phyloP scores from a whole-genome alignment of 2,329 filamentous ascomycete genomes.

The Monilinia aucupariae region DNA sequence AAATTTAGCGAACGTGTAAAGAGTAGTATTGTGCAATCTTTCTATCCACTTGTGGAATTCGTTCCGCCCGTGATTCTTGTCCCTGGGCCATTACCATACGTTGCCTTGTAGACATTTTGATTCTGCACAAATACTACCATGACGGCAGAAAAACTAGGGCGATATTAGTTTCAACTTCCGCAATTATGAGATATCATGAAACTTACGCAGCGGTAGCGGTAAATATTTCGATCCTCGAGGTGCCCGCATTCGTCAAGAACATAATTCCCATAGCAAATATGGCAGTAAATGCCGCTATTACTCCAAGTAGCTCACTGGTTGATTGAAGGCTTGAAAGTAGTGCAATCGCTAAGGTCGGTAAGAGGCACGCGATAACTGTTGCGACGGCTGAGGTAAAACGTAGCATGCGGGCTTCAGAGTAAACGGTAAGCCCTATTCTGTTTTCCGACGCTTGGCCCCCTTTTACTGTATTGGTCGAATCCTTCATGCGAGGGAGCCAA shows the following conservation, averaged over 20 bases:
- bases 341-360: constrained; percentile 23
- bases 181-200: neutral
- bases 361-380: constrained; percentile 24
- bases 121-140: constrained; percentile 26
- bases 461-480: neutral
- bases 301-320: constrained; percentile 14
- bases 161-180: neutral
- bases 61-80: neutral
- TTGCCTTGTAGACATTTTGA: constrained; percentile 13
- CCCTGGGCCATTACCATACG: neutral
- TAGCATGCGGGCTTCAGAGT: constrained; percentile 4
- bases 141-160: constrained; percentile 23
- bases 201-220: constrained; percentile 29
- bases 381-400: constrained; percentile 21
- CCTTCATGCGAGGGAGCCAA: neutral
- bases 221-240: constrained; percentile 25
- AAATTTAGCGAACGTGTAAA: neutral
- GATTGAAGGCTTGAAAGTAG: constrained; percentile 21
- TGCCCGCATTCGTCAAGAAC: constrained; percentile 19
- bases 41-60: neutral
- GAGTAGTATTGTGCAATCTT: neutral
- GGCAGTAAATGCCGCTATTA: constrained; percentile 22
- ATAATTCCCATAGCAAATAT: constrained; percentile 24
- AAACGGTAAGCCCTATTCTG: neutral
- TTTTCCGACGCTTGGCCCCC: neutral